Evolutionary conservation across 106 monocot species (phyloP).

Genomic region (Allium sativum): DNA sequence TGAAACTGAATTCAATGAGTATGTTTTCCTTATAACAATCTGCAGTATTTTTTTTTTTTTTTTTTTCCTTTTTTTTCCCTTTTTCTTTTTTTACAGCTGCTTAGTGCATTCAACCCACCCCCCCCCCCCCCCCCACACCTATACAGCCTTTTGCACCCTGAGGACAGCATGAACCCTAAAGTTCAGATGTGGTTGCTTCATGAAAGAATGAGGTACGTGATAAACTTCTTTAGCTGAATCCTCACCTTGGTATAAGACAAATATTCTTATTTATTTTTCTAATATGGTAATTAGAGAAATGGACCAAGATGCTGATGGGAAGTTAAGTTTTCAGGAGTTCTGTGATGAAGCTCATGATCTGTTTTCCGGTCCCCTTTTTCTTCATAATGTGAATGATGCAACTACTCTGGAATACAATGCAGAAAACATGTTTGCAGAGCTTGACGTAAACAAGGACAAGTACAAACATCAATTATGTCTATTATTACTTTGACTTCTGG

Average conservation of each 20-base stretch:
- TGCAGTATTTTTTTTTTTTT: not conserved
- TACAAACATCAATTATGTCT: not conserved
- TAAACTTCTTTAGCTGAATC: not conserved
- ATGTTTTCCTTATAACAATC: not conserved
- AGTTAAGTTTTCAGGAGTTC: slow-evolving; percentile 27
- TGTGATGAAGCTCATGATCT: slow-evolving; percentile 4
- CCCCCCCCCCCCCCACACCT: too few relatives aligned
- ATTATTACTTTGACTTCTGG: not conserved
- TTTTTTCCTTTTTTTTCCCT: not conserved
- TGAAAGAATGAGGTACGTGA: slow-evolving; percentile 25
- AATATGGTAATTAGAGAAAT: slow-evolving; percentile 13
- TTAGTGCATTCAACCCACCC: too few relatives aligned
- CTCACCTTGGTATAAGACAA: too few relatives aligned
- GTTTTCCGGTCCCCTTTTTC: not conserved
- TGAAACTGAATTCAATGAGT: slow-evolving; percentile 26
- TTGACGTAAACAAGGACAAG: slow-evolving; percentile 24
- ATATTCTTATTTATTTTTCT: too few relatives aligned
- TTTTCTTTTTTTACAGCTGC: not conserved
- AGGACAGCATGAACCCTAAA: slow-evolving; percentile 28
- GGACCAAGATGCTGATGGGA: slow-evolving; percentile 26
- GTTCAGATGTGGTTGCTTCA: slow-evolving; percentile 27
- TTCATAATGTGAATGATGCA: not conserved
- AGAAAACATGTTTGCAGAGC: slow-evolving; percentile 23
- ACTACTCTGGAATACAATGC: not conserved
- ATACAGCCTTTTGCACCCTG: slow-evolving; percentile 32